Conservation (phyloP, 2,329 filamentous ascomycete species). For the Apiospora sp. region DNA sequence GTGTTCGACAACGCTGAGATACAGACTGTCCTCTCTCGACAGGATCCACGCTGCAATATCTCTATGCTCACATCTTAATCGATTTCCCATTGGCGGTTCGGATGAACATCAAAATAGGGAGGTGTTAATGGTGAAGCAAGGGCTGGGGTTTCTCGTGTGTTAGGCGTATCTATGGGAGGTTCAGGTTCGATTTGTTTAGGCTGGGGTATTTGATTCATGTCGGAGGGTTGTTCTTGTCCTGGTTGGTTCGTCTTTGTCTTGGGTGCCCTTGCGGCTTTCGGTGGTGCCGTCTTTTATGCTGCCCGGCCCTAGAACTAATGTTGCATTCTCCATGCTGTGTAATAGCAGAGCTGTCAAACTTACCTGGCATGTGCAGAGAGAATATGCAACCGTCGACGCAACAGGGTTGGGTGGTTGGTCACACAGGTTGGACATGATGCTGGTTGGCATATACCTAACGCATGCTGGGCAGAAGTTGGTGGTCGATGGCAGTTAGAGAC, state of each 20-base stretch:
- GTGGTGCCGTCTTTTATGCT: background rate
- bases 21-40: conserved; percentile 56
- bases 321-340: conserved; percentile 1
- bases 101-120: background rate
- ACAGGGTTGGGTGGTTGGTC: background rate
- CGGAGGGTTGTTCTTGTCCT: background rate
- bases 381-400: background rate
- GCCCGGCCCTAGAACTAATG: background rate
- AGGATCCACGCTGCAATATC: conserved; percentile 63
- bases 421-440: background rate
- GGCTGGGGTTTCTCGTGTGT: background rate
- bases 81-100: background rate
- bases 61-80: conserved; percentile 56
- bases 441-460: conserved; percentile 9
- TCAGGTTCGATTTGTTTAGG: conserved; percentile 3
- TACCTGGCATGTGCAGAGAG: conserved; percentile 6
- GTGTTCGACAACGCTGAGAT: conserved; percentile 61
- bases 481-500: background rate
- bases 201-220: background rate
- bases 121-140: background rate
- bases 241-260: conserved; percentile 9
- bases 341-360: background rate
- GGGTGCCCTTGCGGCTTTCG: background rate
- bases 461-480: conserved; percentile 4
- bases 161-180: conserved; percentile 11